These are phyloP conservation scores for Lyophyllum shimeji DNA, from an alignment of 768 basidiomycete genomes.

Conservation along the genomic window DNA sequence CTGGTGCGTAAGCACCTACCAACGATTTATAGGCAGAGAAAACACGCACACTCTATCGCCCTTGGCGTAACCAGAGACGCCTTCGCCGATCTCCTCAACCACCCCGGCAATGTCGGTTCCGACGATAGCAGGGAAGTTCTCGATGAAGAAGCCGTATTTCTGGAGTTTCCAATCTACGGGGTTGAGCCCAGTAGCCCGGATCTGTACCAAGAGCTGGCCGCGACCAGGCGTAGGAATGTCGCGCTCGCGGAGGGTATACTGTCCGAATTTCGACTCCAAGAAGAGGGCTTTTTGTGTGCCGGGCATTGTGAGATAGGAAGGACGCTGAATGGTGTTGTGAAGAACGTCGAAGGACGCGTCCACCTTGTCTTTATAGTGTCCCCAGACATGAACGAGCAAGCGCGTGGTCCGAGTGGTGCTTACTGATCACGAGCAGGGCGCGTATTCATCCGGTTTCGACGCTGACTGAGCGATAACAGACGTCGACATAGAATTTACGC, in stretches of 20 bases:
- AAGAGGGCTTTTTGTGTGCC: slow-evolving; percentile 26
- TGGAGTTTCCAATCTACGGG: slow-evolving; percentile 55
- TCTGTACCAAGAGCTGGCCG: slow-evolving; percentile 42
- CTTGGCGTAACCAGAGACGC: slow-evolving; percentile 45
- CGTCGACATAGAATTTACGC: too few species aligned
- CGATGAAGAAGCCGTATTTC: slow-evolving; percentile 35
- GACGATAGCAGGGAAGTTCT: slow-evolving; percentile 43
- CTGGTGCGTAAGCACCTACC: background rate
- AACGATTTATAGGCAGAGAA: too few species aligned
- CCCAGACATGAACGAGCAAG: too few species aligned
- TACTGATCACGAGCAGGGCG: too few species aligned
- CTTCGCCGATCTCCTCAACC: slow-evolving; percentile 50
- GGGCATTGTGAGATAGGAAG: too few species aligned
- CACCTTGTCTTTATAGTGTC: too few species aligned
- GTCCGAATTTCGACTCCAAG: slow-evolving; percentile 17
- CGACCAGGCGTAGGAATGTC: slow-evolving; percentile 27
- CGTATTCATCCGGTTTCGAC: too few species aligned
- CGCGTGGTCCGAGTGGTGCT: too few species aligned
- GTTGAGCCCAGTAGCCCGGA: slow-evolving; percentile 40
- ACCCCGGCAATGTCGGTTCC: slow-evolving; percentile 53
- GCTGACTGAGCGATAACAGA: too few species aligned
- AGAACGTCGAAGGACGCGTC: too few species aligned
- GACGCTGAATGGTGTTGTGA: too few species aligned
- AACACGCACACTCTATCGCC: slow-evolving; percentile 53
- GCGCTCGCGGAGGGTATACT: slow-evolving; percentile 15